Evolutionary conservation across 805 yeast species (phyloP), one percentile per base, ranked within the genome.

Genomic region (Tetrapisispora nanseiensis): DNA sequence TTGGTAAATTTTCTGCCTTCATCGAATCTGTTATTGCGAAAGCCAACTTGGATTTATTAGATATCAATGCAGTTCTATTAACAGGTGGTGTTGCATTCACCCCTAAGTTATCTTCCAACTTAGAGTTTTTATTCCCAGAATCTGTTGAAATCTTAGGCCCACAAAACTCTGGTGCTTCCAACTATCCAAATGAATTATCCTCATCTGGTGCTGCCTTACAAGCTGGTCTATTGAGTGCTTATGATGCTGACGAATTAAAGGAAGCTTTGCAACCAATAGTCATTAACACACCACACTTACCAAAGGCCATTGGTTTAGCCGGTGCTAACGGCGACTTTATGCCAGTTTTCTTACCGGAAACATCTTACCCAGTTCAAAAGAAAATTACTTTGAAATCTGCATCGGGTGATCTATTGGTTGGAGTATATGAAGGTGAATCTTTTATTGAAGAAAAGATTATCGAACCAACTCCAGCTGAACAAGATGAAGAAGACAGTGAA

Each of bases 161-260:
- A 51, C 68, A 82, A 28, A 58, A 72, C 47, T 90, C 85, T 62
- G 54, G 83, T 47, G 86, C 86, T 67, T 84, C 92, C 44, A 61
- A 80, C 47, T 77, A 85, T 67, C 97, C 98, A 46, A 80, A 85
- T 59, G 97, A 92, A 70, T 73, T 87, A 57, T 71, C 82, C 50
- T 80, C 95, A 50, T 81, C 94, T 59, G 98, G 98, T 68, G 94
- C 96, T 45, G 96, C 97, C 49, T 75, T 90, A 62, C 97, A 92
- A 74, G 98, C 96, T 40, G 78, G 95, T 30, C 59, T 78, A 47
- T 71, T 90, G 56, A 70, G 82, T 49, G 90, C 82, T 56, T 94
- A 86, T 56, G 92, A 82, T 57, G 86, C 76, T 41, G 95, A 84
- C 48, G 92, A 86, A 66, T 70, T 81, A 55, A 69, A 72, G 37